Conservation (phyloP, 164 flowering plant species). For the Macadamia integrifolia region DNA sequence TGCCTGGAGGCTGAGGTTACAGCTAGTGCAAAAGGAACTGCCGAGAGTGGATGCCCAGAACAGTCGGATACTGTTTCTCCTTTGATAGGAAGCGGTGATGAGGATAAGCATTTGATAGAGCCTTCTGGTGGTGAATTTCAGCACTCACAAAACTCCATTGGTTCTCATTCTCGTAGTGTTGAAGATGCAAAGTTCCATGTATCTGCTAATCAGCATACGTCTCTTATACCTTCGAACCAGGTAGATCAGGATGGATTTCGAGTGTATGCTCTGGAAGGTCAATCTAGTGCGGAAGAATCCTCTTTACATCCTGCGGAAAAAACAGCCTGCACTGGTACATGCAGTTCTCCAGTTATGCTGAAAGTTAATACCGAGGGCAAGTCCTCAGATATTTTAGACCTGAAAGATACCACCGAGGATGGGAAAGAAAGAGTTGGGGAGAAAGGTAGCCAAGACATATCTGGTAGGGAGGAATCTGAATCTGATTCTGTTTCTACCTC, state of each 20-base stretch:
- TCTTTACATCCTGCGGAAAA: neutral
- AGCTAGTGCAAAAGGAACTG: constrained; percentile 3
- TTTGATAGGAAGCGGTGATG: constrained; percentile 13
- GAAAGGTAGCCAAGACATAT: constrained; percentile 17
- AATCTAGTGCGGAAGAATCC: constrained; percentile 7
- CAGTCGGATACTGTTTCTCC: constrained; percentile 11
- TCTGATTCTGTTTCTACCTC: constrained; percentile 13
- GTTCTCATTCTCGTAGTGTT: constrained; percentile 1
- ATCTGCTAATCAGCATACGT: constrained; percentile 3
- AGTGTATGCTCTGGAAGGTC: constrained; percentile 9
- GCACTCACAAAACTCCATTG: constrained; percentile 11
- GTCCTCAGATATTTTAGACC: constrained; percentile 13
- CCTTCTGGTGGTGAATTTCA: constrained; percentile 17
- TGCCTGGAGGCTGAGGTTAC: constrained; percentile 12
- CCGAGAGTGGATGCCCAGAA: constrained; percentile 20
- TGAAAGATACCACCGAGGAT: constrained; percentile 16
- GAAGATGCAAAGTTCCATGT: constrained; percentile 3
- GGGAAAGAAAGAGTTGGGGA: constrained; percentile 16
- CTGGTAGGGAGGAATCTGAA: constrained; percentile 8
- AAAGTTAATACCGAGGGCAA: constrained; percentile 18
- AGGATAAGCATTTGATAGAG: constrained; percentile 15
- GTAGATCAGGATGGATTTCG: constrained; percentile 4
- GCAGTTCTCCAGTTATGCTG: constrained; percentile 3
- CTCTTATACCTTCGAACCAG: constrained; percentile 3
- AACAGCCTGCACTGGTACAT: neutral